Evolutionary conservation across 164 flowering plant genomes (phyloP).

Genomic region (Umbilicus rupestris): DNA sequence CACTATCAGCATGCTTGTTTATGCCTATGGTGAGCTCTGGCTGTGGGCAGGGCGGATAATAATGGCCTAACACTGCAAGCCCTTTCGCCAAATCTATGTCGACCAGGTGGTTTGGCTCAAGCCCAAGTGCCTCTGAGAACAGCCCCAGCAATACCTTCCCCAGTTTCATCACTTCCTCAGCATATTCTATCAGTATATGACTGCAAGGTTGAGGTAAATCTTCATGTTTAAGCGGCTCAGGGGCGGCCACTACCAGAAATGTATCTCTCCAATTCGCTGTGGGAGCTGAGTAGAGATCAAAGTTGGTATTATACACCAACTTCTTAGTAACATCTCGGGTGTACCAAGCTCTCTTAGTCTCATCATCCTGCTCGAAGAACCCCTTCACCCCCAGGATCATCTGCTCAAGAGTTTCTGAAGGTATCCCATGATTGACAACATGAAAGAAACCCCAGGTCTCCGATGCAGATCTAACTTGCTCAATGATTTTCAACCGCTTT

Average conservation of each 20-base stretch:
- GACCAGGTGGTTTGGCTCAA: constrained; percentile 5
- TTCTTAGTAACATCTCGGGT: not conserved
- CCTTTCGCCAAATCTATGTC: constrained; percentile 4
- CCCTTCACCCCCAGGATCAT: not conserved
- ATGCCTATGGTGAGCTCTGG: constrained; percentile 12
- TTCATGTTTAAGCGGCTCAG: not conserved
- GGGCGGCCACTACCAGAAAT: not conserved
- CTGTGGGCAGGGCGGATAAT: constrained; percentile 12
- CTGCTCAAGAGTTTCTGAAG: not conserved
- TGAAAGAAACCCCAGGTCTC: constrained; percentile 8
- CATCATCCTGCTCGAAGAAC: constrained; percentile 9
- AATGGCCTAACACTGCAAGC: constrained; percentile 4
- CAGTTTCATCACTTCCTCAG: not conserved
- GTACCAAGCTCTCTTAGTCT: constrained; percentile 4
- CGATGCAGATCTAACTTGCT: not conserved
- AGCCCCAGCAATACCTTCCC: constrained; percentile 8
- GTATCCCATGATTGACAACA: constrained; percentile 11
- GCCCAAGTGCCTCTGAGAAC: constrained; percentile 11
- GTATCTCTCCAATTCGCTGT: constrained; percentile 7
- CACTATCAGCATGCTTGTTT: constrained; percentile 8
- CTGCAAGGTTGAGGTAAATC: constrained; percentile 7
- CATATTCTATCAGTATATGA: constrained; percentile 4
- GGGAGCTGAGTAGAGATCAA: constrained; percentile 7
- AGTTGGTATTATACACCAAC: constrained; percentile 7
- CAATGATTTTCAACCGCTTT: not conserved